Conservation (phyloP, 371 early-diverging fungal species). For the Lichtheimia hyalospora region DNA sequence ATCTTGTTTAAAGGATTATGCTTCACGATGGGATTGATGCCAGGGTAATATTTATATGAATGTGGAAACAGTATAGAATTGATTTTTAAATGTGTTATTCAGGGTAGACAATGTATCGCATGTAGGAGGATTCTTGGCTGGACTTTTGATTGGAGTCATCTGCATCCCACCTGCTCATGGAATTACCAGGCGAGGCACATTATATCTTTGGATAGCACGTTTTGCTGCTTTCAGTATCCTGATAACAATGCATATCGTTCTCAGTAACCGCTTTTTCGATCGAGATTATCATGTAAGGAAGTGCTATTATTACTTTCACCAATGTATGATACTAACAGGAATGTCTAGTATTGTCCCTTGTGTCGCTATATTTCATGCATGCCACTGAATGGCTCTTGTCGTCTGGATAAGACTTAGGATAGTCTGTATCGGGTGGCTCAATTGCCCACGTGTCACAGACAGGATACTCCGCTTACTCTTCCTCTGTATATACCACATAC, state of each 20-base stretch:
- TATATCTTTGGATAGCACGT: constrained; percentile 2
- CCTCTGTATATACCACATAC: background rate
- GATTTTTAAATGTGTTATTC: background rate
- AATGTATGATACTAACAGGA: background rate
- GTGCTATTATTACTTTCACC: background rate
- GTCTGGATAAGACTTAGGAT: no score
- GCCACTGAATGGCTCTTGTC: constrained; percentile 17
- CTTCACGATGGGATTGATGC: constrained; percentile 71
- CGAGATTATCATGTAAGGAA: constrained; percentile 6
- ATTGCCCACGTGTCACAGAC: background rate
- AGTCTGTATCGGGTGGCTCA: no score
- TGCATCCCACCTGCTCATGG: constrained; percentile 34
- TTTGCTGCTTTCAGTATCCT: background rate
- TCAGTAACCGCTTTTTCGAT: constrained; percentile 7
- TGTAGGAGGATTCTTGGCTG: constrained; percentile 62
- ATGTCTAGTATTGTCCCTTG: constrained; percentile 10
- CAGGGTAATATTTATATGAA: constrained; percentile 28
- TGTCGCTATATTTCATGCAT: constrained; percentile 22
- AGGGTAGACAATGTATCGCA: constrained; percentile 59
- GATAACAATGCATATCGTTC: constrained; percentile 1
- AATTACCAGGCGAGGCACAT: background rate
- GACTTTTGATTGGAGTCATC: constrained; percentile 43
- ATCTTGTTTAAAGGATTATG: constrained; percentile 2
- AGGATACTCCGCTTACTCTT: background rate
- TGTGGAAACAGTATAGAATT: constrained; percentile 18